These are phyloP conservation scores for Klebsormidium nitens DNA, from an alignment of 139 green algal species.

Conservation along the genomic window DNA sequence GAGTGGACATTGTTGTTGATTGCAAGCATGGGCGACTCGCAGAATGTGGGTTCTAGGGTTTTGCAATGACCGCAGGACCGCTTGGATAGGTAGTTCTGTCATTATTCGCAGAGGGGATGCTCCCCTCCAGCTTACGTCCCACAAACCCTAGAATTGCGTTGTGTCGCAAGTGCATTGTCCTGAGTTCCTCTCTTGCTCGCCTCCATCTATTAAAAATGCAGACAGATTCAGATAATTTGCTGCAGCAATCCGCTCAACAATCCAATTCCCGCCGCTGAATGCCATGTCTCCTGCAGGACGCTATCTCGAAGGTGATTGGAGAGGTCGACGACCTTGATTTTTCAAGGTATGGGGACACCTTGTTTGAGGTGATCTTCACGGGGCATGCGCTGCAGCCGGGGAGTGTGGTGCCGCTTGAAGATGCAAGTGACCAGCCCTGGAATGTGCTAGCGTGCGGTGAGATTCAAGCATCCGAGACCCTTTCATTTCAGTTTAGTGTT, in stretches of 20 bases:
- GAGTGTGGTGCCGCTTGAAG: slow-evolving; percentile 24
- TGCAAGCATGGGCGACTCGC: background rate
- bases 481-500: too few relatives aligned
- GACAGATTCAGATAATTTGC: background rate
- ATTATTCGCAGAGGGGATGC: background rate
- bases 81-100: background rate
- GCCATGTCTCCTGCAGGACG: slow-evolving; percentile 14
- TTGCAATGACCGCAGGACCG: background rate
- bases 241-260: background rate
- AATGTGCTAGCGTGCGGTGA: slow-evolving; percentile 21
- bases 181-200: background rate
- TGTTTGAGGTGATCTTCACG: slow-evolving; percentile 73
- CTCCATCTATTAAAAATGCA: background rate
- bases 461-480: too few relatives aligned
- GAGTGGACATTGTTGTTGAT: background rate
- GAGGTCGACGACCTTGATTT: slow-evolving; percentile 84
- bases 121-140: background rate
- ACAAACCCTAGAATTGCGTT: background rate
- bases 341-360: slow-evolving; percentile 86
- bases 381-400: slow-evolving; percentile 23
- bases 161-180: background rate
- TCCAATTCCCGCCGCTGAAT: background rate
- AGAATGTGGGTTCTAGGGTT: background rate
- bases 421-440: slow-evolving; percentile 9
- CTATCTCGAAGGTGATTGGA: slow-evolving; percentile 34